Conservation (phyloP, 2,329 filamentous ascomycete species). For the Neophaeococcomyces aloes region DNA sequence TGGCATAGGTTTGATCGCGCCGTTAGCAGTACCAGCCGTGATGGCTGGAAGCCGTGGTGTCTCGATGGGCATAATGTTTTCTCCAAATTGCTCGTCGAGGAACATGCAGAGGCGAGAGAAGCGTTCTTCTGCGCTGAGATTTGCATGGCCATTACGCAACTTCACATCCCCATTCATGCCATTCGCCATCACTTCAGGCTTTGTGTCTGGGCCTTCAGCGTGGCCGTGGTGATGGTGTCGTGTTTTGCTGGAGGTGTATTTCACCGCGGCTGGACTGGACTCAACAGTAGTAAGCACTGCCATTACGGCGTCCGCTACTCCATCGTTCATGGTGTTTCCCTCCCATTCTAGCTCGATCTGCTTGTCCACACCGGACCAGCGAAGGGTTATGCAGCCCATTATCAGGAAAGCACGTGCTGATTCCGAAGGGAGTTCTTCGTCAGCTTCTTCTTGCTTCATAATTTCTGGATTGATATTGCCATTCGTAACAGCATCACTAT, state of each 20-base stretch:
- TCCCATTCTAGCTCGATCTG: slow-evolving; percentile 93
- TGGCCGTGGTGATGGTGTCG: slow-evolving; percentile 41
- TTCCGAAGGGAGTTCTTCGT: slow-evolving; percentile 35
- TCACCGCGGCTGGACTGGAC: slow-evolving; percentile 87
- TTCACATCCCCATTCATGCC: slow-evolving; percentile 5
- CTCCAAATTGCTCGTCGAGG: slow-evolving; percentile 91
- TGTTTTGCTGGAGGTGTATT: slow-evolving; percentile 48
- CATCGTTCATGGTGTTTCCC: slow-evolving; percentile 93
- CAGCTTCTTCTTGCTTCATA: slow-evolving; percentile 31
- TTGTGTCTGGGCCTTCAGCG: slow-evolving; percentile 27
- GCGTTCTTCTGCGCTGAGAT: slow-evolving; percentile 61
- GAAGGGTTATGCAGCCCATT: slow-evolving; percentile 85
- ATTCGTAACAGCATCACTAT: slow-evolving; percentile 21
- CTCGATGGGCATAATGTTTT: slow-evolving; percentile 69
- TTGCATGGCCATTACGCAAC: slow-evolving; percentile 59
- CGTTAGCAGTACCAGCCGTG: slow-evolving; percentile 26
- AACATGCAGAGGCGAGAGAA: slow-evolving; percentile 86
- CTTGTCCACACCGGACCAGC: slow-evolving; percentile 58
- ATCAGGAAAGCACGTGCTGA: slow-evolving; percentile 46
- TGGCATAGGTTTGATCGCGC: slow-evolving; percentile 15
- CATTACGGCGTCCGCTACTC: slow-evolving; percentile 94
- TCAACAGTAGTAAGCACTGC: slow-evolving; percentile 86
- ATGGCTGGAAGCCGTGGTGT: slow-evolving; percentile 41
- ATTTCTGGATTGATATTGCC: slow-evolving; percentile 26
- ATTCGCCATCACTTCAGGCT: neutral